These are phyloP conservation scores for Dichomitus squalens DNA, from an alignment of 1,284 basidiomycete genomes.

Conservation along the genomic window DNA sequence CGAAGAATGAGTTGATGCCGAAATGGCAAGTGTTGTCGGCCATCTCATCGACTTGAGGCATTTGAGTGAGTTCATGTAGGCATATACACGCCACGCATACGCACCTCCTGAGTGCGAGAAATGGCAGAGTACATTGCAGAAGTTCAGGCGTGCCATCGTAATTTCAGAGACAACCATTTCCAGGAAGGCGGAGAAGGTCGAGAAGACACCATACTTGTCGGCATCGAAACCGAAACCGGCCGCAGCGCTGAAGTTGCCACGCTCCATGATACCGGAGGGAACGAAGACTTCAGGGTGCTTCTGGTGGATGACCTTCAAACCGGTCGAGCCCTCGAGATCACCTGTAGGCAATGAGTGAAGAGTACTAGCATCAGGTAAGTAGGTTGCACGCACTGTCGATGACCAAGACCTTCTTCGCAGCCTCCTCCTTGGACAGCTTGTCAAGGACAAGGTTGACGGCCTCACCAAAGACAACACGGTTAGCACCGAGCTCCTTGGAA, in stretches of 20 bases:
- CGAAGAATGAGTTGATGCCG: constrained; percentile 83
- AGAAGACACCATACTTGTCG: constrained; percentile 80
- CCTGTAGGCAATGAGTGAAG: constrained; percentile 29
- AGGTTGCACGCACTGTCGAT: constrained; percentile 73
- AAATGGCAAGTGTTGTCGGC: constrained; percentile 88
- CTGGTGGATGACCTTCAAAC: constrained; percentile 82
- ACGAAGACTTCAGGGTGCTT: constrained; percentile 87
- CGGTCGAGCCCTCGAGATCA: constrained; percentile 86
- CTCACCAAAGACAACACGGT: constrained; percentile 82
- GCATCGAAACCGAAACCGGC: constrained; percentile 82
- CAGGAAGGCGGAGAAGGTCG: constrained; percentile 86
- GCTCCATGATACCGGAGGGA: constrained; percentile 64
- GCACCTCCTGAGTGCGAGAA: constrained; percentile 85
- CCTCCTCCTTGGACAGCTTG: constrained; percentile 72
- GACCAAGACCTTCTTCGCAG: constrained; percentile 79
- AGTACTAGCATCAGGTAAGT: not conserved
- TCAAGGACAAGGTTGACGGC: constrained; percentile 80
- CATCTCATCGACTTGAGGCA: constrained; percentile 64
- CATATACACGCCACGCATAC: not conserved
- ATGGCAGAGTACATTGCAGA: constrained; percentile 83
- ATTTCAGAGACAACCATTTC: constrained; percentile 88
- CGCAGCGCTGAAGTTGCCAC: constrained; percentile 65
- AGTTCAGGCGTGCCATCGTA: constrained; percentile 88
- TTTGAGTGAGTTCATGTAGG: not conserved
- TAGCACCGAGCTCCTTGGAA: constrained; percentile 74